A percentile compares a stretch with the other conserved stretches of the same genome.
phyloP scores from a whole-genome alignment of 2,329 filamentous ascomycete genomes.

The Thelonectria olida region DNA sequence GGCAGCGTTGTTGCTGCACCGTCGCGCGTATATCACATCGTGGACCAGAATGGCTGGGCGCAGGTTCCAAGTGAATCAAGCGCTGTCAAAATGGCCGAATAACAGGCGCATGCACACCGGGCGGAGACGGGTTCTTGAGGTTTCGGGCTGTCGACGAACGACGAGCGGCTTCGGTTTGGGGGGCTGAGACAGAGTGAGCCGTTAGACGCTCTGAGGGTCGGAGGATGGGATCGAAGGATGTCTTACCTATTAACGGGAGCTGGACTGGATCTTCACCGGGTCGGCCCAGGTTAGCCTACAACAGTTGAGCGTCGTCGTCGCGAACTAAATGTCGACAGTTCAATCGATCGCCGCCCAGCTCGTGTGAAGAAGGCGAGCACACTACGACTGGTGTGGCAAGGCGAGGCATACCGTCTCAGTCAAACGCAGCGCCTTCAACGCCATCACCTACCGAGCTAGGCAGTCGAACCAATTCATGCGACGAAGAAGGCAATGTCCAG shows the following conservation, averaged over 20 bases:
- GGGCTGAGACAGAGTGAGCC: constrained; percentile 19
- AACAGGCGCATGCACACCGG: constrained; percentile 26
- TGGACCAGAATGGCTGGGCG: neutral
- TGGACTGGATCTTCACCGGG: constrained; percentile 5
- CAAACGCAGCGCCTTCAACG: neutral
- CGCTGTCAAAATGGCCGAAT: constrained; percentile 14
- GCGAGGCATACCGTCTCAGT: constrained; percentile 6
- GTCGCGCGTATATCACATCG: constrained; percentile 10
- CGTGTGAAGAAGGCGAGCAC: neutral
- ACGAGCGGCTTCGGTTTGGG: constrained; percentile 3
- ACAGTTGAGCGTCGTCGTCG: constrained; percentile 12
- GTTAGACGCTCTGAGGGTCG: constrained; percentile 17
- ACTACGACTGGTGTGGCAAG: constrained; percentile 10
- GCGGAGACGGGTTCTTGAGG: constrained; percentile 32
- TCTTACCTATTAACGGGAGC: constrained; percentile 28
- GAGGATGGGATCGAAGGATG: constrained; percentile 24
- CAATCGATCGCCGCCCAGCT: constrained; percentile 3
- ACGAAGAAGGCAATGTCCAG: constrained; percentile 18
- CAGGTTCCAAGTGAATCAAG: constrained; percentile 7
- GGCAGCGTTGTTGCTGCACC: neutral
- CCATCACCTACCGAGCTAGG: constrained; percentile 10
- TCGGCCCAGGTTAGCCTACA: constrained; percentile 21
- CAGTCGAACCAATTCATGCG: constrained; percentile 5
- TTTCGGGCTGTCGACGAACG: neutral
- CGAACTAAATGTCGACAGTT: constrained; percentile 11